phyloP scores from a whole-genome alignment of 2,329 filamentous ascomycete genomes.

The Phialocephala sp. region DNA sequence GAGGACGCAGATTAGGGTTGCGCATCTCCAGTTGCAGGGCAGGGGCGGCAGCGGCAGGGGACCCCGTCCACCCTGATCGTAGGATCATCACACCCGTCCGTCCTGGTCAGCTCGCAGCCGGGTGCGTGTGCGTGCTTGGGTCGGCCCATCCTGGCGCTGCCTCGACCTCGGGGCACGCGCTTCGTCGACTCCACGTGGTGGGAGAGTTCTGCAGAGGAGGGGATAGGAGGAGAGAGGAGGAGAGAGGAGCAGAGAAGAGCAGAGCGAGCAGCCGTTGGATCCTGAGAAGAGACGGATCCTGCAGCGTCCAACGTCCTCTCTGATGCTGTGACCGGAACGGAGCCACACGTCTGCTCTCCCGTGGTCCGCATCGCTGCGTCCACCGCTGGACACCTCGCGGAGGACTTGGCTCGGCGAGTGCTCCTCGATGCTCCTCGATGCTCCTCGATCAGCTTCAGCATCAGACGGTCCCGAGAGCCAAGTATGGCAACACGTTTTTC shows the following conservation, averaged over 20 bases:
- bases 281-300: no score
- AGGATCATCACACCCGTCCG: slow-evolving; percentile 5
- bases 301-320: no score
- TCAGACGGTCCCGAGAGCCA: background rate
- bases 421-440: no score
- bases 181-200: background rate
- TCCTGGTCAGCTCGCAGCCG: background rate
- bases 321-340: no score
- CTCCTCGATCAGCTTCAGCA: no score
- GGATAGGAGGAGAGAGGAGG: no score
- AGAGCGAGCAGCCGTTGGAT: no score
- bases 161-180: background rate
- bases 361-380: background rate
- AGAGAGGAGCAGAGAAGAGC: no score
- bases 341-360: no score
- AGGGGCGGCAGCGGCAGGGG: background rate
- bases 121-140: background rate
- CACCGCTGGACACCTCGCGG: background rate
- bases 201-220: no score
- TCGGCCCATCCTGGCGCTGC: background rate
- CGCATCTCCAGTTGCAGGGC: background rate
- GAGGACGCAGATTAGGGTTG: background rate
- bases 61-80: background rate
- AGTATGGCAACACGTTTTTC: background rate
- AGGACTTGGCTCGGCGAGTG: background rate